These are phyloP conservation scores for Apophysomyces elegans DNA, from an alignment of 371 early-diverging fungal genomes.

Conservation along the genomic window DNA sequence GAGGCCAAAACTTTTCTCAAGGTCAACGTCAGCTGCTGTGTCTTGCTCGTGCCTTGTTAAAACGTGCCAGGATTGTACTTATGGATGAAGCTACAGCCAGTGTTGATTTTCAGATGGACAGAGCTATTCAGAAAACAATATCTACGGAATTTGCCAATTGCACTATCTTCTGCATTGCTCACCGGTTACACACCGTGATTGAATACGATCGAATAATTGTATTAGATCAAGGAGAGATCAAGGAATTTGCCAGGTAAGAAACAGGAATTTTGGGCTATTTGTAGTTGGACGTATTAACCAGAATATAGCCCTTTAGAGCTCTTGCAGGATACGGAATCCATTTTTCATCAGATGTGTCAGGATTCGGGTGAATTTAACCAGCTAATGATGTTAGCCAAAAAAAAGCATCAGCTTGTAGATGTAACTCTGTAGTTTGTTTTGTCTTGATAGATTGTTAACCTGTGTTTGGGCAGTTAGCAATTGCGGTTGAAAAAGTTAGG, in stretches of 20 bases:
- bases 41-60: slow-evolving; percentile 74
- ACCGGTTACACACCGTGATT: slow-evolving; percentile 57
- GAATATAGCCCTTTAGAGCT: background rate
- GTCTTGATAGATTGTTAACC: no score
- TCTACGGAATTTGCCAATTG: slow-evolving; percentile 54
- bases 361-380: slow-evolving; percentile 38
- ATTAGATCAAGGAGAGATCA: slow-evolving; percentile 27
- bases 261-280: background rate
- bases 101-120: slow-evolving; percentile 63
- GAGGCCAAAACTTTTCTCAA: slow-evolving; percentile 71
- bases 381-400: background rate
- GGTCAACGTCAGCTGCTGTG: slow-evolving; percentile 85
- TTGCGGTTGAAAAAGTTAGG: background rate
- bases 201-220: slow-evolving; percentile 34
- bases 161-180: slow-evolving; percentile 68
- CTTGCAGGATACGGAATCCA: background rate
- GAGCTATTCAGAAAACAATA: slow-evolving; percentile 54
- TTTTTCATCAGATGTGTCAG: slow-evolving; percentile 44
- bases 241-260: slow-evolving; percentile 25
- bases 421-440: background rate
- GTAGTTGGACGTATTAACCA: background rate
- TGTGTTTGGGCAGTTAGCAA: background rate
- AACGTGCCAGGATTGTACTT: slow-evolving; percentile 41
- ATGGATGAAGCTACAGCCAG: slow-evolving; percentile 58
- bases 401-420: slow-evolving; percentile 1